Base-by-base conservation (phyloP, 2,329 filamentous ascomycete species). In the Diaporthe sp. region DNA sequence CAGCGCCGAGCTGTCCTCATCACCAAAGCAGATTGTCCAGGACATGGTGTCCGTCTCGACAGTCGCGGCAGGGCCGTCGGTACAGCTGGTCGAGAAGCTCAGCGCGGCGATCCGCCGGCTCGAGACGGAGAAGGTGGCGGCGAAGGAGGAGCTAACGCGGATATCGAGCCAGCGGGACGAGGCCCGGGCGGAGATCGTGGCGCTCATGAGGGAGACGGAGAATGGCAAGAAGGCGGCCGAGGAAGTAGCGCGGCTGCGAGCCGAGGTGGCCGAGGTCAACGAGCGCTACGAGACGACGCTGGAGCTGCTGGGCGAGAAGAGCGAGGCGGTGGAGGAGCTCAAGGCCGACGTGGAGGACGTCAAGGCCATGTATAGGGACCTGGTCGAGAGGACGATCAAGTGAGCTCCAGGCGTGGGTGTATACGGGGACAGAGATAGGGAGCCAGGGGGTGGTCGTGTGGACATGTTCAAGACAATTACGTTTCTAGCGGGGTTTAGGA, bases 231-330 rank as follows among this genome's bases (percentile, higher is more conserved):
- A 84, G 2, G 90, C 91, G 3, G 90, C 92, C 19, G 83, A 86
- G 71, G 91, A 89, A 75, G 89, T 95, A 0, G 86, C 87, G 28
- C 88, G 89, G 76, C 83, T 98, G 19, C 93, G 97, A 83, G 86
- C 84, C 61, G 90, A 95, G 79, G 86, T 98, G 68, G 86, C 85
- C 39, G 90, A 91, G 57, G 87, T 98, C 78, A 92, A 94, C 80
- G 87, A 91, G 77, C 89, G 96, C 80, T 98, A 98, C 82, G 92
- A 98, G 82, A 97, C 95, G 19, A 97, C 95, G 76, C 87, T 99
- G 72, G 96, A 98, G 86, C 93, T 98, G 92, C 86, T 99, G 74
- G 97, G 97, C 1, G 97, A 99, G 89, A 98, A 98, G 90, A 98
- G 95, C 83, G 97, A 99, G 87, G 87, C 94, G 81, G 96, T 98